Conservation (phyloP, 2,329 filamentous ascomycete species). For the Lasiodiplodia hormozganensis region DNA sequence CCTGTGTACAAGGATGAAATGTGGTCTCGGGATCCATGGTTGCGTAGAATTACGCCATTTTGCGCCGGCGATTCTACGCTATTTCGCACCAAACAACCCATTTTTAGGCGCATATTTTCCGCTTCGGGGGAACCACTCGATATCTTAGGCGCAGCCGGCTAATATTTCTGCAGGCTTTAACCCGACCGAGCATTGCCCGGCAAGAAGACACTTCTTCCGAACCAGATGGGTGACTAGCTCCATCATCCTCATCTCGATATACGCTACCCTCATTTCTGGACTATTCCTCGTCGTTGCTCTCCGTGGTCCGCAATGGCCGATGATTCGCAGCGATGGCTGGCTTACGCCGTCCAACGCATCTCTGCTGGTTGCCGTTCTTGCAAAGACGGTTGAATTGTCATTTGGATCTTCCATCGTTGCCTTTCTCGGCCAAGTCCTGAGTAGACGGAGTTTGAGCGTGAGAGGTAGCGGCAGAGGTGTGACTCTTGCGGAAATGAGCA, state of each 20-base stretch:
- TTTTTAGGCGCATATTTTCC: neutral
- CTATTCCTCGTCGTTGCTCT: slow-evolving; percentile 71
- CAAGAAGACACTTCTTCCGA: slow-evolving; percentile 47
- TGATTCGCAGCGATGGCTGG: slow-evolving; percentile 60
- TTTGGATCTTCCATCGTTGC: slow-evolving; percentile 81
- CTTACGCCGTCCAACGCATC: slow-evolving; percentile 70
- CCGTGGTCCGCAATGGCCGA: slow-evolving; percentile 67
- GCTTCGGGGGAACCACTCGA: neutral
- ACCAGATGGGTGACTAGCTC: slow-evolving; percentile 24
- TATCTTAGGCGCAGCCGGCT: neutral
- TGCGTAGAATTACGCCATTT: neutral
- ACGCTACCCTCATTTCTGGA: slow-evolving; percentile 69
- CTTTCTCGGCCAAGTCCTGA: slow-evolving; percentile 76
- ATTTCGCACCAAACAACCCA: neutral
- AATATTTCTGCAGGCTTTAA: slow-evolving; percentile 37
- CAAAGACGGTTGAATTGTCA: slow-evolving; percentile 78
- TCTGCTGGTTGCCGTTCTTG: slow-evolving; percentile 70
- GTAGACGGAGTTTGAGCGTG: slow-evolving; percentile 67
- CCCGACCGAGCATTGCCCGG: slow-evolving; percentile 46
- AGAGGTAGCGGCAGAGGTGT: slow-evolving; percentile 66
- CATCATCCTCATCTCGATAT: slow-evolving; percentile 59
- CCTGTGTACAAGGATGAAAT: neutral
- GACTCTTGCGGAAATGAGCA: slow-evolving; percentile 77
- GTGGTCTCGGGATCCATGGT: neutral
- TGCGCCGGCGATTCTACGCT: neutral